Evolutionary conservation across 192 early-diverging fungal species (phyloP).

Genomic region (Helicostylum pulchrum): DNA sequence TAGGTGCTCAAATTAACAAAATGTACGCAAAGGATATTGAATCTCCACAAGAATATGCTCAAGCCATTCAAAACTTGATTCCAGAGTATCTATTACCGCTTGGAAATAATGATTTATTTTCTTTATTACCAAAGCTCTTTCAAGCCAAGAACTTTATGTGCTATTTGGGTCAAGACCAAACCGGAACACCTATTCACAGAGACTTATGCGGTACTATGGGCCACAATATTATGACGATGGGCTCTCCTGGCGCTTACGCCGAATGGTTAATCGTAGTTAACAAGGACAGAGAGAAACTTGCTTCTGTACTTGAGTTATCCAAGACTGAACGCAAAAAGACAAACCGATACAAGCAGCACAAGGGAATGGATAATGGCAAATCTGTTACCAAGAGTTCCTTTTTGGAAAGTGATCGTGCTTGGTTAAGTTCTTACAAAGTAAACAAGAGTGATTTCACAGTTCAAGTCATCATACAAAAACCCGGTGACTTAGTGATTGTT

Average conservation of each 20-base stretch:
- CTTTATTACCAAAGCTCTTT: constrained; percentile 15
- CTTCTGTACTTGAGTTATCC: not conserved
- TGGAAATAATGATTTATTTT: constrained; percentile 23
- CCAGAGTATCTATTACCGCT: constrained; percentile 23
- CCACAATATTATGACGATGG: constrained; percentile 35
- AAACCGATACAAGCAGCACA: not conserved
- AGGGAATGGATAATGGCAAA: not conserved
- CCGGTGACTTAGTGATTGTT: constrained; percentile 36
- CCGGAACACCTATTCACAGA: constrained; percentile 22
- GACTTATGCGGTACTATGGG: constrained; percentile 37
- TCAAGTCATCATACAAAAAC: constrained; percentile 22
- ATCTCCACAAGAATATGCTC: constrained; percentile 17
- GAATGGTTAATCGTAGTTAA: constrained; percentile 24
- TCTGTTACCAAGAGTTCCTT: constrained; percentile 10
- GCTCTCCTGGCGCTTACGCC: constrained; percentile 11
- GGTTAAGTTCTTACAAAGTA: not conserved
- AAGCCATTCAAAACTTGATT: constrained; percentile 3
- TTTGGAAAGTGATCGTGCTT: constrained; percentile 27
- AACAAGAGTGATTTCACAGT: constrained; percentile 7
- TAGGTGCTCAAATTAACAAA: not conserved
- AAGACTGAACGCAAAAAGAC: not conserved
- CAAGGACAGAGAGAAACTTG: not conserved
- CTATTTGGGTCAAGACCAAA: constrained; percentile 27
- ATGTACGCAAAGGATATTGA: constrained; percentile 29
- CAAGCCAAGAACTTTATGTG: constrained; percentile 35